These are phyloP conservation scores for Aphanomyces euteiches DNA, from an alignment of 352 stramenopile species.

Conservation along the genomic window DNA sequence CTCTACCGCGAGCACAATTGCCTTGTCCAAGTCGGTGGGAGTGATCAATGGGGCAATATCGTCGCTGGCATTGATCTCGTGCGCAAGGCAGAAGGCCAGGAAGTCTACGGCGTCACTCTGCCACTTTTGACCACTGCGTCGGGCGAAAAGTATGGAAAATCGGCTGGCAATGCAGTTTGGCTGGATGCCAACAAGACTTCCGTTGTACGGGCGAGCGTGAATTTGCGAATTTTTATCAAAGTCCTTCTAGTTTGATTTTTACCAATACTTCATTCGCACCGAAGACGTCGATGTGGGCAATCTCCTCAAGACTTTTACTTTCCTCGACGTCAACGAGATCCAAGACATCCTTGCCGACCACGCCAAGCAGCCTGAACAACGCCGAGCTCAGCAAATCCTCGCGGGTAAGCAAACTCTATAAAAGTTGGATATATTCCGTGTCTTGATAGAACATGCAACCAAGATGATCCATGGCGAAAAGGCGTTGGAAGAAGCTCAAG, in stretches of 20 bases:
- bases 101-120: constrained; percentile 94
- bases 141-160: constrained; percentile 99
- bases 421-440: constrained; percentile 12
- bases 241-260: constrained; percentile 83
- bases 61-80: constrained; percentile 95
- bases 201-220: constrained; percentile 55
- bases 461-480: constrained; percentile 91
- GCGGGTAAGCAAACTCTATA: constrained; percentile 33
- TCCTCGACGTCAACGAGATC: constrained; percentile 93
- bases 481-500: constrained; percentile 59
- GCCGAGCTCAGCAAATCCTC: constrained; percentile 62
- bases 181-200: constrained; percentile 93
- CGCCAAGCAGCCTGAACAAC: constrained; percentile 73
- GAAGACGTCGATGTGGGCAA: constrained; percentile 91
- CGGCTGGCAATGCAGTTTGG: constrained; percentile 97
- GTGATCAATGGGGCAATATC: constrained; percentile 99
- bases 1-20: constrained; percentile 89
- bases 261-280: constrained; percentile 88
- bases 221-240: neutral
- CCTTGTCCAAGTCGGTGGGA: constrained; percentile 96
- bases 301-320: constrained; percentile 98
- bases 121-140: constrained; percentile 95
- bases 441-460: constrained; percentile 69
- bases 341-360: constrained; percentile 78
- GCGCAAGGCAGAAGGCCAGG: constrained; percentile 81